Base-by-base conservation (phyloP, 2,329 filamentous ascomycete species). In the Volutella citrinella region DNA sequence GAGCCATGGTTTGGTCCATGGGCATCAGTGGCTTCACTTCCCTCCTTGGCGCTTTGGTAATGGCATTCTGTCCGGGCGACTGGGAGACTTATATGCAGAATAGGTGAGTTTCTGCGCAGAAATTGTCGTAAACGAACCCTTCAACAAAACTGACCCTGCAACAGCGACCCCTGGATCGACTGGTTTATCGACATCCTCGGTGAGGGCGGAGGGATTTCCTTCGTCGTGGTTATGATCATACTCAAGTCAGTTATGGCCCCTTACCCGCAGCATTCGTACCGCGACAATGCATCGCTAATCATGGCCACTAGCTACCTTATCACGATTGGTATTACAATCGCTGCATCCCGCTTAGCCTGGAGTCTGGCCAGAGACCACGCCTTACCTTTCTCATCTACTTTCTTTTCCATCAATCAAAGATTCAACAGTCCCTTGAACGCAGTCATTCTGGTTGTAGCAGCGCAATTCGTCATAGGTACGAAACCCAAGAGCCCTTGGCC, bases 1-100 rank as follows among this genome's bases (percentile, higher is more conserved):
- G 38, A 24, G 40, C 40, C 0, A 43, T 43, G 40, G 27, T 43
- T 1, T 43, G 40, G 40, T 43, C 40, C 1, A 43, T 43, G 40
- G 18, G 33, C 1, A 29, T 43, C 19, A 33, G 32, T 15, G 40
- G 40, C 0, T 4, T 43, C 14, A 39, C 34, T 7, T 37, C 40
- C 2, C 25, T 43, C 2, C 19, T 38, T 12, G 36, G 32, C 20
- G 38, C 36, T 10, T 21, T 43, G 0, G 22, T 43, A 1, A 18
- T 43, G 6, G 8, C 32, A 0, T 42, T 42, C 10, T 43, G 40
- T 14, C 38, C 33, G 12, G 30, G 38, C 5, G 31, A 42, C 5
- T 42, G 36, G 10, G 9, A 38, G 2, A n/a, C 33, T 6, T 38
- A 43, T 6, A 15, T 18, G 1, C 18, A 29, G 12, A 20, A 29